Conservation (phyloP, 139 green algal species). For the Chlorella sp. region DNA sequence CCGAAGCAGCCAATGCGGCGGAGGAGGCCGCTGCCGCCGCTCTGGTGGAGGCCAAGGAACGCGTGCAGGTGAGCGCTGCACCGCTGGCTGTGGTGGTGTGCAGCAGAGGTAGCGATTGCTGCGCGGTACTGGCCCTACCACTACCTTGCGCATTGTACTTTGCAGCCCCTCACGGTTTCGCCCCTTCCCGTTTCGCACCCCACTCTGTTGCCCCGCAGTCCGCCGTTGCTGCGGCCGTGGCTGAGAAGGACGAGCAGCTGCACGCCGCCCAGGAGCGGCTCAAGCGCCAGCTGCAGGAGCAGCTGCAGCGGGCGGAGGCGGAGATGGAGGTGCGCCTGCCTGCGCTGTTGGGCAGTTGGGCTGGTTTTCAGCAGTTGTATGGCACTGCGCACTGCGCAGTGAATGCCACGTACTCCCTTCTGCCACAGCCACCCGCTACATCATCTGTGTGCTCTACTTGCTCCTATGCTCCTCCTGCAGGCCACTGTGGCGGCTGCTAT, state of each 20-base stretch:
- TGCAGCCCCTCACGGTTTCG: too few relatives aligned
- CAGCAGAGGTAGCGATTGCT: too few relatives aligned
- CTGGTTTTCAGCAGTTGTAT: too few relatives aligned
- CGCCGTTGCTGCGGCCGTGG: not conserved
- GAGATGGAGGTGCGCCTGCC: slow-evolving; percentile 19
- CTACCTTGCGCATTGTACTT: too few relatives aligned
- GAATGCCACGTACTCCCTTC: too few relatives aligned
- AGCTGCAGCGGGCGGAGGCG: slow-evolving; percentile 31
- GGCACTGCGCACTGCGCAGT: too few relatives aligned
- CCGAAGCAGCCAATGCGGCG: slow-evolving; percentile 1
- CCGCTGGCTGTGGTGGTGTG: not conserved
- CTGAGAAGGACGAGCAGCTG: slow-evolving; percentile 37
- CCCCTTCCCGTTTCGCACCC: not conserved
- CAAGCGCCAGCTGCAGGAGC: slow-evolving; percentile 21
- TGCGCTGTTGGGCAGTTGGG: not conserved
- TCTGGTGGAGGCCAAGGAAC: slow-evolving; percentile 19
- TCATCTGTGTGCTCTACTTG: too few relatives aligned
- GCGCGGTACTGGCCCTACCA: too few relatives aligned
- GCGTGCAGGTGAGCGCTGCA: slow-evolving; percentile 13
- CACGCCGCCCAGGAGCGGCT: slow-evolving; percentile 19
- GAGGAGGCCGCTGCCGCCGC: not conserved
- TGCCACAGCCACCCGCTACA: too few relatives aligned
- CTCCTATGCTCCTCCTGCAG: not conserved
- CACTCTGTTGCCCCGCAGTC: not conserved
- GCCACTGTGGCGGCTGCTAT: not conserved